Base-by-base conservation (phyloP, 2,329 filamentous ascomycete genomes). In the Alternaria consortialis region DNA sequence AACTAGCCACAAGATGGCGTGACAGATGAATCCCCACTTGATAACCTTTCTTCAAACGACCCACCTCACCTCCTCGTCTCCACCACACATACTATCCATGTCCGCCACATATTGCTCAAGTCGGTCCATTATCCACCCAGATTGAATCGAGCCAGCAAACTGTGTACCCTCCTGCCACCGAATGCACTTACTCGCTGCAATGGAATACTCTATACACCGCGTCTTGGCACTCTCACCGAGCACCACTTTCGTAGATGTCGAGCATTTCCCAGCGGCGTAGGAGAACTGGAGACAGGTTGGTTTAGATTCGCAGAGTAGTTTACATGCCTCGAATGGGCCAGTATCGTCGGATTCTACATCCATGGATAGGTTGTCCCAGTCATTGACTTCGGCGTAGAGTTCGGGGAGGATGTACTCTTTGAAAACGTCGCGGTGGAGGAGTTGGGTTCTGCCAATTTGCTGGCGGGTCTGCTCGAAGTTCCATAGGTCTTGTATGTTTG, bases 401-500 rank as follows among this genome's bases (percentile, higher is more conserved):
- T 50, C 7, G 15, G 57, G 52, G 11, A 55, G 40, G 9, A 65
- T 44, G 31, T 57, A 62, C 7, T 53, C 56, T 9, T 57, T 53
- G 40, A 65, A 65, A 11, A 66, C 53, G 29, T 63, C 43, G 29
- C 34, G 37, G 46, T 64, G 56, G n/a, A 54, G 50, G 7, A 55
- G 53, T 13, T 23, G 15, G 17, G 12, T 37, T 15, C 39, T 13
- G 42, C 39, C 29, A 7, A 23, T 48, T 32, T 47, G 56, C 6
- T 55, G 32, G 6, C 64, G 60, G 3, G 56, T 43, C 47, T 79
- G 76, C 65, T 85, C 83, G 44, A 83, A 84, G 7, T 75, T 67
- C 73, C 79, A 80, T 47, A 85, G 77, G 6, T 69, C 67, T 32
- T 78, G 68, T 23, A 84, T 81, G 9, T 85, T 82, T 1, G 63